Percentiles rank a stretch among this genome's conserved stretches.
Conservation (phyloP, 257 asterid species). For the Ballota nigra region DNA sequence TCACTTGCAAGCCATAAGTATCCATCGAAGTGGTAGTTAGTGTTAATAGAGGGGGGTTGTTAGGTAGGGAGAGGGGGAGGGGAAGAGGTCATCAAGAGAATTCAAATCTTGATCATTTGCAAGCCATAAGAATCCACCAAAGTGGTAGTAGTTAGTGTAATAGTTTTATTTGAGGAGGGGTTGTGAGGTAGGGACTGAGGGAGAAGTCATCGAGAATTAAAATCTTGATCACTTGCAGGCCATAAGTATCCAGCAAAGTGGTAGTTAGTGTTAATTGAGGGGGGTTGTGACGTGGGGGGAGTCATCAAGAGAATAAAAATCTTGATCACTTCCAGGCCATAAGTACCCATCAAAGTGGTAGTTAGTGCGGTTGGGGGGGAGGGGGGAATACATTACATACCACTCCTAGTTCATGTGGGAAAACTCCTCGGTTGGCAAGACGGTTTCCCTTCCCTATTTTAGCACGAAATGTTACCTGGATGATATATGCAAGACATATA, state of each 20-base stretch:
- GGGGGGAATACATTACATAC: constrained; percentile 36
- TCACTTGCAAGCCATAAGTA: neutral
- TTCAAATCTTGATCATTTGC: neutral
- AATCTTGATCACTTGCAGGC: too few relatives aligned
- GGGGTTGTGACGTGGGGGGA: too few relatives aligned
- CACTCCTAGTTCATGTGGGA: constrained; percentile 92
- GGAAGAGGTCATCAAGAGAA: neutral
- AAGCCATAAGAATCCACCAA: neutral
- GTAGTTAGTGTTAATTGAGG: too few relatives aligned
- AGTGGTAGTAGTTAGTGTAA: neutral
- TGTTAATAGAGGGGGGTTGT: neutral
- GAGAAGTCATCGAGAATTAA: too few relatives aligned
- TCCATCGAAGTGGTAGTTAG: neutral
- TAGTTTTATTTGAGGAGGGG: too few relatives aligned
- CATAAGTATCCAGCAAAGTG: too few relatives aligned
- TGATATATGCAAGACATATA: neutral
- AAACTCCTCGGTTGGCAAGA: constrained; percentile 63
- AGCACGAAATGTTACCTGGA: constrained; percentile 91
- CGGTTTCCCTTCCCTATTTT: constrained; percentile 74
- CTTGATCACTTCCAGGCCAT: neutral
- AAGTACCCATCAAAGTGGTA: neutral
- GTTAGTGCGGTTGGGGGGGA: neutral
- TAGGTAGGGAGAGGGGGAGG: neutral
- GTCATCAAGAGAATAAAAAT: too few relatives aligned
- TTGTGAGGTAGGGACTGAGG: too few relatives aligned